Evolutionary conservation across 306 rosid species (phyloP).

Genomic region (Citrullus colocynthis): DNA sequence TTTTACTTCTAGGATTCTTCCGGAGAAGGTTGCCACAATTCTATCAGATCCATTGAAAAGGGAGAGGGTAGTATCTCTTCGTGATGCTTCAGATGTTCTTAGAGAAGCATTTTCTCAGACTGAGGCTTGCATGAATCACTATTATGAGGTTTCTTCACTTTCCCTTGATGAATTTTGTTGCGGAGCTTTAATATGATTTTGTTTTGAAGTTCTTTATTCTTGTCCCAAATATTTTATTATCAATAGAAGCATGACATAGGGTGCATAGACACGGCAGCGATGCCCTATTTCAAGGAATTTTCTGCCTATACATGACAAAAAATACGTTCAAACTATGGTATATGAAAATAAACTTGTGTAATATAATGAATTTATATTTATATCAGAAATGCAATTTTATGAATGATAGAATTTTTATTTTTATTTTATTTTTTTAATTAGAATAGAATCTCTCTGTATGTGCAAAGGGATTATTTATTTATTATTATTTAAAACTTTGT

Average conservation of each 20-base stretch:
- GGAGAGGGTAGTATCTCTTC: constrained; percentile 51
- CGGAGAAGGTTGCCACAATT: constrained; percentile 51
- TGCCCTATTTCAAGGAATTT: background rate
- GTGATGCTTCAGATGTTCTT: constrained; percentile 87
- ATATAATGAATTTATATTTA: background rate
- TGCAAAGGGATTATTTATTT: background rate
- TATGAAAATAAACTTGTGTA: background rate
- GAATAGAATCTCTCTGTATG: background rate
- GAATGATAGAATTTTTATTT: background rate
- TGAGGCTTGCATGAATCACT: constrained; percentile 61
- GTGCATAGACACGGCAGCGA: background rate
- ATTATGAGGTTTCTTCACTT: constrained; percentile 56
- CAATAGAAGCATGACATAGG: background rate
- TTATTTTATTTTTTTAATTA: background rate
- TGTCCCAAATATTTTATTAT: background rate
- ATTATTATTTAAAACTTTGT: background rate
- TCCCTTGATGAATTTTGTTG: background rate
- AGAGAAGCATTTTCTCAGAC: constrained; percentile 81
- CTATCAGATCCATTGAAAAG: constrained; percentile 64
- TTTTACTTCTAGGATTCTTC: constrained; percentile 52
- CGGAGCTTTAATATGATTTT: background rate
- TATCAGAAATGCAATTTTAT: background rate
- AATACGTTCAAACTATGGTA: background rate
- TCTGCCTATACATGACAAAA: background rate
- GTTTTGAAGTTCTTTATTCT: background rate